Percentiles rank a stretch among this genome's conserved stretches.
These are phyloP conservation scores for Prunella vulgaris DNA, from an alignment of 257 asterid genomes.

Conservation along the genomic window DNA sequence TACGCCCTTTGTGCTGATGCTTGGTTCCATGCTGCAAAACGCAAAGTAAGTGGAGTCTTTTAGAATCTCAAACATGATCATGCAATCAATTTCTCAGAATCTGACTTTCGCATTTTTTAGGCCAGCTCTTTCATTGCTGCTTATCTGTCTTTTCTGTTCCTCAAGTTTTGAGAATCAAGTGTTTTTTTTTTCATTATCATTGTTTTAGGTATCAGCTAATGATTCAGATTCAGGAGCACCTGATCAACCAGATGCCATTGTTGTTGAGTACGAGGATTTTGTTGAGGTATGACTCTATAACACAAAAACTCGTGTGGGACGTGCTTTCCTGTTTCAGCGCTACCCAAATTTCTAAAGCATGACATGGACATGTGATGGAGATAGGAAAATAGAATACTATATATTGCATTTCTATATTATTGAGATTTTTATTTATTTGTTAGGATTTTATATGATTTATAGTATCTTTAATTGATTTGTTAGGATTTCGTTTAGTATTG, in stretches of 20 bases:
- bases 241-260: slow-evolving; percentile 43
- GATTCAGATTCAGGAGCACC: slow-evolving; percentile 41
- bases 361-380: too few species aligned
- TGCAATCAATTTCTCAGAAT: background rate
- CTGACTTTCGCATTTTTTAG: background rate
- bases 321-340: background rate
- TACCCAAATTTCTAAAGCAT: background rate
- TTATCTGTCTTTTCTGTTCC: background rate
- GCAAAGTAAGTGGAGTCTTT: slow-evolving; percentile 41
- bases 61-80: background rate
- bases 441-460: too few species aligned
- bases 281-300: slow-evolving; percentile 49
- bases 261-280: slow-evolving; percentile 76
- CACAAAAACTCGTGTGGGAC: background rate
- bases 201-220: slow-evolving; percentile 44
- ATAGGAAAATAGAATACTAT: too few species aligned
- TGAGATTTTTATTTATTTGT: too few species aligned
- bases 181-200: background rate
- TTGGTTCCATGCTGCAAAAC: slow-evolving; percentile 96
- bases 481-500: too few species aligned
- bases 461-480: too few species aligned
- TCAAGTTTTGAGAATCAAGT: background rate
- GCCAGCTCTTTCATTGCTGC: background rate
- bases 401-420: too few species aligned
- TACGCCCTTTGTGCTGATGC: slow-evolving; percentile 98